A percentile compares a stretch with the other conserved stretches of the same genome.
Conservation (phyloP, 78 protist species). For the Dictyostelium purpureum region DNA sequence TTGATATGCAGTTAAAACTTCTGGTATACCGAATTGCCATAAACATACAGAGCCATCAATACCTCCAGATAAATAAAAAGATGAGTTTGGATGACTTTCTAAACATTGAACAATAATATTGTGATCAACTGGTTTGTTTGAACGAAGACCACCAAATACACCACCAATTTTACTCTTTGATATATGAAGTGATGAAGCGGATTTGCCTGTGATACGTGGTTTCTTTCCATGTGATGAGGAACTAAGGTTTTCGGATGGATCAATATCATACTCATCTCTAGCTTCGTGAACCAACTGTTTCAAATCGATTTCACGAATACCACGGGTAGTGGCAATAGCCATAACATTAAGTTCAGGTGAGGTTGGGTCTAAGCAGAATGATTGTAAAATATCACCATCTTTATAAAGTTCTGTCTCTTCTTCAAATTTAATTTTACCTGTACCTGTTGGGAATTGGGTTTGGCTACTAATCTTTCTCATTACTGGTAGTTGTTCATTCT, state of each 20-base stretch:
- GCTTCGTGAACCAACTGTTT: neutral
- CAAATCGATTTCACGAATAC: conserved; percentile 75
- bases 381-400: conserved; percentile 68
- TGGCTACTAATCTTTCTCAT: neutral
- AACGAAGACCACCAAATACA: conserved; percentile 3
- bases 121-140: conserved; percentile 55
- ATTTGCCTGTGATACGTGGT: conserved; percentile 30
- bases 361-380: conserved; percentile 60
- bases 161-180: neutral
- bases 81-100: conserved; percentile 60
- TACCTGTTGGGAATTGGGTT: neutral
- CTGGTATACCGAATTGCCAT: conserved; percentile 76
- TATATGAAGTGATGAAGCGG: conserved; percentile 15
- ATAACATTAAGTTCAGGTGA: conserved; percentile 8
- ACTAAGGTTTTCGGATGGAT: neutral
- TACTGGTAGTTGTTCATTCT: neutral
- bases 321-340: conserved; percentile 78
- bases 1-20: conserved; percentile 60
- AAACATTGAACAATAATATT: conserved; percentile 76
- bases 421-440: conserved; percentile 42
- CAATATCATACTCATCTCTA: conserved; percentile 37
- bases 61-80: conserved; percentile 75
- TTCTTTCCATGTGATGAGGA: neutral
- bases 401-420: conserved; percentile 63
- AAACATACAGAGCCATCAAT: conserved; percentile 71